Evolutionary conservation across 192 early-diverging fungal genomes (phyloP).

Genomic region (Coemansia aciculifera): DNA sequence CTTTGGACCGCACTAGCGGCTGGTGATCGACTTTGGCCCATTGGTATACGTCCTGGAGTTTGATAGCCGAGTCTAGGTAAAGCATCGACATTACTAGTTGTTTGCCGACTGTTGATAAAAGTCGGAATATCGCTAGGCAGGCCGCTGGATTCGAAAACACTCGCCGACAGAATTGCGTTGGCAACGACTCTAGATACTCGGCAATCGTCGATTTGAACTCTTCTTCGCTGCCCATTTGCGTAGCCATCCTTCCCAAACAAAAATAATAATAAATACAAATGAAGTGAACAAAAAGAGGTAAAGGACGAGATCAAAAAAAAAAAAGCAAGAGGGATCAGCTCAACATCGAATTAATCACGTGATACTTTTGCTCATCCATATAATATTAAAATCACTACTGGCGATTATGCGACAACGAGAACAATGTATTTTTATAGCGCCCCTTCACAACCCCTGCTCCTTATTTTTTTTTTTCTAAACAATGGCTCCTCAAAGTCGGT

Average conservation of each 20-base stretch:
- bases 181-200: constrained; percentile 79
- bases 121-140: constrained; percentile 87
- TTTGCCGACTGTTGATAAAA: constrained; percentile 82
- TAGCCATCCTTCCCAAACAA: neutral
- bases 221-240: constrained; percentile 44
- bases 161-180: constrained; percentile 68
- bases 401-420: neutral
- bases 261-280: neutral
- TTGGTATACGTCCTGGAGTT: constrained; percentile 60
- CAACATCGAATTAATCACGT: neutral
- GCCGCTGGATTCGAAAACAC: constrained; percentile 90
- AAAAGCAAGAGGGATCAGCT: neutral
- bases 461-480: neutral
- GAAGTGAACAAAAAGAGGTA: neutral
- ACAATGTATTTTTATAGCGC: neutral
- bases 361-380: neutral
- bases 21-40: constrained; percentile 57
- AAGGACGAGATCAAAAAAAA: neutral
- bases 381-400: neutral
- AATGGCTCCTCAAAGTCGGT: neutral
- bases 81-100: constrained; percentile 90
- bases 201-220: constrained; percentile 75
- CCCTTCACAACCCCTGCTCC: neutral
- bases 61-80: constrained; percentile 67
- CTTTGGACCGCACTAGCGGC: constrained; percentile 63